Percentiles rank a stretch among this genome's conserved stretches.
These are phyloP conservation scores for Solanum corneliomulleri DNA, from an alignment of 257 asterid species.

Conservation along the genomic window DNA sequence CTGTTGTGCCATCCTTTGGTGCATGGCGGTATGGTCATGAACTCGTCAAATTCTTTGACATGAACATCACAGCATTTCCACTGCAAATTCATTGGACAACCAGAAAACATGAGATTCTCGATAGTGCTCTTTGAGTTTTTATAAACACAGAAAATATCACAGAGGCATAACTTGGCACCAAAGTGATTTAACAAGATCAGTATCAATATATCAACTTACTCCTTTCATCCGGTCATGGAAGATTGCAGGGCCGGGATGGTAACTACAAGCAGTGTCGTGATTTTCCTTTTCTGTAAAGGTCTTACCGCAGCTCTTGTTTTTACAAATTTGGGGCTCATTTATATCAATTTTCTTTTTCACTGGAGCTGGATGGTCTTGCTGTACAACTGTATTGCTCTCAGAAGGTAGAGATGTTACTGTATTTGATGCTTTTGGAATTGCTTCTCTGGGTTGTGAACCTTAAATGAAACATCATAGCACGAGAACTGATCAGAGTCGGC, in stretches of 20 bases:
- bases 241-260: conserved; percentile 90
- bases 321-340: conserved; percentile 69
- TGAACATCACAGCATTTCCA: conserved; percentile 94
- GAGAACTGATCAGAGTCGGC: not conserved
- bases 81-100: conserved; percentile 20
- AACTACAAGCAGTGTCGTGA: conserved; percentile 67
- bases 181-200: not conserved
- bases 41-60: conserved; percentile 84
- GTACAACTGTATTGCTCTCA: conserved; percentile 15
- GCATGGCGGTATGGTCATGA: conserved; percentile 75
- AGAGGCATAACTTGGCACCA: not conserved
- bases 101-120: not conserved
- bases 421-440: conserved; percentile 26
- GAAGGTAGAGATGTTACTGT: not conserved
- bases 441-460: conserved; percentile 45
- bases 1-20: conserved; percentile 86
- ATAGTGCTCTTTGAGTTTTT: not conserved
- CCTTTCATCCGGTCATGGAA: conserved; percentile 92
- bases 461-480: not conserved
- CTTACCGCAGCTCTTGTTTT: conserved; percentile 69
- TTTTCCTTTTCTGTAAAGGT: conserved; percentile 79
- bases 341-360: conserved; percentile 50
- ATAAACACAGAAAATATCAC: not conserved
- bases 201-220: conserved; percentile 29
- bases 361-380: conserved; percentile 33